These are phyloP conservation scores for Fonsecaea pedrosoi DNA, from an alignment of 2,329 filamentous ascomycete genomes.

Conservation along the genomic window DNA sequence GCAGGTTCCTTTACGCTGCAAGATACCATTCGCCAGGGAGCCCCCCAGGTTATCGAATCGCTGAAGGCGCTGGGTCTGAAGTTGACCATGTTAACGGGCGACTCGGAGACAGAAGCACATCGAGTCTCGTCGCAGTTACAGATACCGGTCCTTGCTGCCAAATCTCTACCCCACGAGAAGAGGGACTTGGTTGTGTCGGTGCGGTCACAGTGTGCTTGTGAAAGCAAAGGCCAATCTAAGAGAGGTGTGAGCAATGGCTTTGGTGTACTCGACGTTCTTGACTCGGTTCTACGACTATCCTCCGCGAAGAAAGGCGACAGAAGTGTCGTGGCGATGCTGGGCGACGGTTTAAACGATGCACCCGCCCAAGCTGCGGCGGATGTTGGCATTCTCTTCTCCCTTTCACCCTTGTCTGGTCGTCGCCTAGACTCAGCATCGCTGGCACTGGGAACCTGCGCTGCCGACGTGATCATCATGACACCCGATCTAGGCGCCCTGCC, in stretches of 20 bases:
- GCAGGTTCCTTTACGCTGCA: constrained; percentile 60
- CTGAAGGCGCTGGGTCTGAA: constrained; percentile 18
- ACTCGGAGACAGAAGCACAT: constrained; percentile 58
- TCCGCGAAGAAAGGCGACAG: background rate
- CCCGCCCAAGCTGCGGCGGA: constrained; percentile 72
- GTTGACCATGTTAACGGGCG: constrained; percentile 60
- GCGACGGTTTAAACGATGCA: constrained; percentile 81
- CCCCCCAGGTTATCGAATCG: constrained; percentile 54
- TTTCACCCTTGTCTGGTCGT: constrained; percentile 21
- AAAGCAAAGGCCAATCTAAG: background rate
- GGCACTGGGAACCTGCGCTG: constrained; percentile 62
- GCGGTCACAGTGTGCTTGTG: background rate
- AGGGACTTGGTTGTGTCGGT: constrained; percentile 18
- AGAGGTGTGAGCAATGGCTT: background rate
- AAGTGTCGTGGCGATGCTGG: constrained; percentile 56
- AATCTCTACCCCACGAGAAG: constrained; percentile 29
- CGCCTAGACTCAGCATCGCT: constrained; percentile 56
- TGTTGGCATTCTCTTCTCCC: constrained; percentile 73
- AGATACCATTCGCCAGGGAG: constrained; percentile 57
- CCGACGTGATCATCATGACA: constrained; percentile 72
- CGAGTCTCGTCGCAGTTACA: constrained; percentile 53
- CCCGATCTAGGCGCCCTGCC: constrained; percentile 63
- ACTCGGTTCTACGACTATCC: background rate
- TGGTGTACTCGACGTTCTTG: background rate
- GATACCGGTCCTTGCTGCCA: constrained; percentile 44